A percentile compares a stretch with the other conserved stretches of the same genome.
Evolutionary conservation across 371 early-diverging fungal genomes (phyloP).

Genomic region (Choanephora cucurbitarum): DNA sequence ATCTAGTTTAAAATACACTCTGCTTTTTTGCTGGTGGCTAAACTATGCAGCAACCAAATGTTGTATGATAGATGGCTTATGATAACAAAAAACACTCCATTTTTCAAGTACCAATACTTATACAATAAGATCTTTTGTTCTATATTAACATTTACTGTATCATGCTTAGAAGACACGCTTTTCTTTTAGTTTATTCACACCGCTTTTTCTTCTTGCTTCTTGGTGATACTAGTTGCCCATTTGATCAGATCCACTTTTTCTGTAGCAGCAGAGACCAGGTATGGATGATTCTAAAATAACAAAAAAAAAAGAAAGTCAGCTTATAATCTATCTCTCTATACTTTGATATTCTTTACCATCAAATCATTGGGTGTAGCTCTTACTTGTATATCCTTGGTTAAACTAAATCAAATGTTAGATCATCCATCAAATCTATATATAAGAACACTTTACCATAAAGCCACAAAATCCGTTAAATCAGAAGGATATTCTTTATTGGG

Average conservation of each 20-base stretch:
- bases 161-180: no score
- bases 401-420: constrained; percentile 36
- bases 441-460: constrained; percentile 60
- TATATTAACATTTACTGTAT: no score
- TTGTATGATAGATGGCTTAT: no score
- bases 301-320: constrained; percentile 19
- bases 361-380: constrained; percentile 78
- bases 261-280: constrained; percentile 51
- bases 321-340: constrained; percentile 18
- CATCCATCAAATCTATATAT: neutral
- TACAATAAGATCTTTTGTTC: no score
- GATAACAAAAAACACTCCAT: no score
- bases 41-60: no score
- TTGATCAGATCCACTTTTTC: constrained; percentile 61
- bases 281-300: constrained; percentile 51
- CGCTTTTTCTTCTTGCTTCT: neutral
- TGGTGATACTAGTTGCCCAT: constrained; percentile 44
- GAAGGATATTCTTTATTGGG: constrained; percentile 60
- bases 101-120: no score
- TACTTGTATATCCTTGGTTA: constrained; percentile 73
- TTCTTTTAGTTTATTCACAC: neutral
- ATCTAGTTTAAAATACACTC: no score
- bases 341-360: constrained; percentile 49
- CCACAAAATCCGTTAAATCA: constrained; percentile 80
- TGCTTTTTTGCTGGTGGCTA: no score